Percentiles rank a stretch among this genome's conserved stretches.
These are phyloP conservation scores for Arachnomyces sp. DNA, from an alignment of 2,329 filamentous ascomycete genomes.

Conservation along the genomic window DNA sequence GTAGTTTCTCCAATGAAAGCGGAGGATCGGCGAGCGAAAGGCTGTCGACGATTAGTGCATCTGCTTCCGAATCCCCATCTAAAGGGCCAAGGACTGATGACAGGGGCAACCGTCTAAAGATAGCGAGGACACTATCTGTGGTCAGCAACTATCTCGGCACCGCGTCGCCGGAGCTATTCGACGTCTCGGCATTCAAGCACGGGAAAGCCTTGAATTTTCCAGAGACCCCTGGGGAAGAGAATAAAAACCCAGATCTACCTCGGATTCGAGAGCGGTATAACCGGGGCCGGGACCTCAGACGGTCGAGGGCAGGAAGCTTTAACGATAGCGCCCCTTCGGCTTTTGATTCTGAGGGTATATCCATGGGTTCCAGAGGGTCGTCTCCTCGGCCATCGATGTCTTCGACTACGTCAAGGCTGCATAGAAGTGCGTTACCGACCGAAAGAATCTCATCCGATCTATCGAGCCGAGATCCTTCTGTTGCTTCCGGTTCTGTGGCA, in stretches of 20 bases:
- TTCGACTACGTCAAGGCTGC: constrained; percentile 9
- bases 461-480: constrained; percentile 7
- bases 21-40: neutral
- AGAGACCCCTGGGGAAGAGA: constrained; percentile 46
- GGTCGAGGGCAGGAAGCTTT: constrained; percentile 34
- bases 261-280: constrained; percentile 37
- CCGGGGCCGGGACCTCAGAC: constrained; percentile 1
- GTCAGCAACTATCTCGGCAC: constrained; percentile 42
- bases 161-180: constrained; percentile 40
- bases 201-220: constrained; percentile 46
- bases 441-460: constrained; percentile 10
- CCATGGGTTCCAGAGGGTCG: constrained; percentile 9
- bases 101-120: constrained; percentile 30
- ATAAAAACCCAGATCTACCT: constrained; percentile 36
- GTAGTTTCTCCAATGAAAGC: too few relatives aligned
- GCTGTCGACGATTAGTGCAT: constrained; percentile 4
- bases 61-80: constrained; percentile 2
- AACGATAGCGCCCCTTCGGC: constrained; percentile 24
- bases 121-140: constrained; percentile 37
- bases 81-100: constrained; percentile 15
- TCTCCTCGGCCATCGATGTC: constrained; percentile 16
- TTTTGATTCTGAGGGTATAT: constrained; percentile 14
- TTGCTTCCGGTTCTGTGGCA: neutral
- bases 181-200: constrained; percentile 42
- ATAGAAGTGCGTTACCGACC: constrained; percentile 14